Conservation (phyloP, 192 early-diverging fungal genomes). For the Coemansia sp. region DNA sequence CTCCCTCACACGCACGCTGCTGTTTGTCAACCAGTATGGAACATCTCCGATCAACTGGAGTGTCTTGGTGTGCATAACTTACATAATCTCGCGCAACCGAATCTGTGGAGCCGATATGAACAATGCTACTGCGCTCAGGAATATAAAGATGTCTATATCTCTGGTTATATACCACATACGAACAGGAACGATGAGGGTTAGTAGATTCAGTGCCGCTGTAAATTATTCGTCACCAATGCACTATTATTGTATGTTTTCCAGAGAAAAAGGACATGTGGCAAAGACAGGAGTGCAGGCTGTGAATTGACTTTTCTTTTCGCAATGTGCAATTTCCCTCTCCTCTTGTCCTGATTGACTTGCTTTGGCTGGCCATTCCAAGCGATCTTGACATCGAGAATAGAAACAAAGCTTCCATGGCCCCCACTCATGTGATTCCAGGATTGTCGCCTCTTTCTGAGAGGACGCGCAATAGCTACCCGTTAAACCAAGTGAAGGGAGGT, state of each 20-base stretch:
- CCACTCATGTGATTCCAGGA: constrained; percentile 1
- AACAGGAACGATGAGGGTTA: not conserved
- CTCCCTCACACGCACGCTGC: not conserved
- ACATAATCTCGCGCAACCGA: not conserved
- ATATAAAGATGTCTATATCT: not conserved
- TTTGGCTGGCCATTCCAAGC: not conserved
- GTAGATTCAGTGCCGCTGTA: not conserved
- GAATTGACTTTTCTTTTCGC: not conserved
- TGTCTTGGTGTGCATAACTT: not conserved
- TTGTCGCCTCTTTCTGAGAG: not conserved
- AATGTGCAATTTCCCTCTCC: too few species aligned
- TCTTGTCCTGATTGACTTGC: too few species aligned
- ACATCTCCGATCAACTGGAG: not conserved
- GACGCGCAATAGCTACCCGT: too few species aligned
- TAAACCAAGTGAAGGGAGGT: too few species aligned
- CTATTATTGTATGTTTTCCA: not conserved
- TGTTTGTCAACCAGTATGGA: not conserved
- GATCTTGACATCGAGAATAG: not conserved
- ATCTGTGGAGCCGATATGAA: not conserved
- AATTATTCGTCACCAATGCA: not conserved
- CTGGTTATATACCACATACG: not conserved
- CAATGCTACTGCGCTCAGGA: not conserved
- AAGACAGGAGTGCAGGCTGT: not conserved
- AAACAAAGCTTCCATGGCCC: not conserved
- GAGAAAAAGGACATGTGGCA: not conserved